Conservation (phyloP, 768 basidiomycete species). For the Cystofilobasidium macerans region DNA sequence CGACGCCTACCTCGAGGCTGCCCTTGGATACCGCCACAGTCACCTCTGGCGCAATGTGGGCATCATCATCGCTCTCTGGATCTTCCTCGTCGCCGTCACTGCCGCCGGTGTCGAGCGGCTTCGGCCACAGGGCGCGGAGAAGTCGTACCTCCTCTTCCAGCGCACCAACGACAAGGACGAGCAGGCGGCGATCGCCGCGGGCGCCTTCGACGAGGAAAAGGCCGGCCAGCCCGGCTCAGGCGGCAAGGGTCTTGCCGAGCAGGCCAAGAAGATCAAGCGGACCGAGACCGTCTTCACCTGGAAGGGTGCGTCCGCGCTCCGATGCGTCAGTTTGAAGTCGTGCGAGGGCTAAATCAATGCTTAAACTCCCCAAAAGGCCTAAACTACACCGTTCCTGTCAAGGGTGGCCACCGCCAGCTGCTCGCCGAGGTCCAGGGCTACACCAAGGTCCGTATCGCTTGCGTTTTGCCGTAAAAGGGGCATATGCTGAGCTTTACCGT, state of each 20-base stretch:
- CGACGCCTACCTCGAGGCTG: conserved; percentile 49
- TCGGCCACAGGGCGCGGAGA: conserved; percentile 17
- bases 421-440: conserved; percentile 41
- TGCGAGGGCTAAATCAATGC: background rate
- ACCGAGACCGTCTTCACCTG: conserved; percentile 59
- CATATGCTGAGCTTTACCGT: conserved; percentile 28
- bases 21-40: conserved; percentile 38
- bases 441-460: conserved; percentile 7
- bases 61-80: conserved; percentile 59
- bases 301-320: conserved; percentile 38
- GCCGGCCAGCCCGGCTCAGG: conserved; percentile 53
- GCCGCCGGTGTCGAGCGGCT: conserved; percentile 45
- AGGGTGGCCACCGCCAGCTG: conserved; percentile 36
- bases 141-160: conserved; percentile 21
- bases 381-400: conserved; percentile 47
- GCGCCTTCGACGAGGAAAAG: conserved; percentile 18
- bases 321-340: too few species aligned
- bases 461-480: background rate
- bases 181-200: conserved; percentile 15
- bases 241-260: conserved; percentile 42
- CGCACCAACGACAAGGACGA: conserved; percentile 25
- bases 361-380: conserved; percentile 39
- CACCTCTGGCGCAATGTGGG: conserved; percentile 49
- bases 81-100: conserved; percentile 41
- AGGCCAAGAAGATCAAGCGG: conserved; percentile 36